Base-by-base conservation (phyloP, 2,329 filamentous ascomycete species). In the Monilinia fructigena region DNA sequence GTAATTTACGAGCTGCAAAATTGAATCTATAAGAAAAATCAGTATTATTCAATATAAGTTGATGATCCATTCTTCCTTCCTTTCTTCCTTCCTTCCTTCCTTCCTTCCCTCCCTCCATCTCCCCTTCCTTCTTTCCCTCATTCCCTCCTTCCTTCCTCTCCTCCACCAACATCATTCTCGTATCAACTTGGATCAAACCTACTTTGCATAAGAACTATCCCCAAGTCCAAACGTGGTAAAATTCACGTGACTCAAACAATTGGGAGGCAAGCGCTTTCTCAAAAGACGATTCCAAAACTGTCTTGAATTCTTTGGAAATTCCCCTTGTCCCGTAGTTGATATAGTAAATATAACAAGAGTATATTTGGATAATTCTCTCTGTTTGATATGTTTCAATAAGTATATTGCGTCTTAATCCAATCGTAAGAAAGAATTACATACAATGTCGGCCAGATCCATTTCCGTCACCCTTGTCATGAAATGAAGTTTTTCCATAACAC, bases 181-280 rank as follows among this genome's bases (percentile, higher is more conserved):
- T 42, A 11, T 38, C 40, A 31, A 4, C 47, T 45, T 55, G 47
- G 31, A 42, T 42, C 40, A 16, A 66, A 76, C 84, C 70, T 81
- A 95, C 89, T 96, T 94, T 66, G 90, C 84, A 82, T 99, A 99
- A 1, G 93, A 96, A 74, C 91, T 97, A 78, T 99, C 95, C 0
- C 95, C 95, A 0, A 98, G 83, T 0, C 95, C 95, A 81, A 98
- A 97, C 0, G 89, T 90, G 3, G 91, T 89, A 78, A 96, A 98
- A 1, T 81, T 83, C 69, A 96, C 80, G 45, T 84, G 82, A 48
- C 81, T 76, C 50, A 99, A 80, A 72, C 89, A 93, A 20, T 84
- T 86, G 3, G 87, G 82, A 16, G 89, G 86, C 38, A 99, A 83
- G 72, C 87, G 91, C 77, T 90, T 93, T 71, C 92, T 85, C 23